Conservation (phyloP, 2,329 filamentous ascomycete genomes). For the Xylaria sp. region DNA sequence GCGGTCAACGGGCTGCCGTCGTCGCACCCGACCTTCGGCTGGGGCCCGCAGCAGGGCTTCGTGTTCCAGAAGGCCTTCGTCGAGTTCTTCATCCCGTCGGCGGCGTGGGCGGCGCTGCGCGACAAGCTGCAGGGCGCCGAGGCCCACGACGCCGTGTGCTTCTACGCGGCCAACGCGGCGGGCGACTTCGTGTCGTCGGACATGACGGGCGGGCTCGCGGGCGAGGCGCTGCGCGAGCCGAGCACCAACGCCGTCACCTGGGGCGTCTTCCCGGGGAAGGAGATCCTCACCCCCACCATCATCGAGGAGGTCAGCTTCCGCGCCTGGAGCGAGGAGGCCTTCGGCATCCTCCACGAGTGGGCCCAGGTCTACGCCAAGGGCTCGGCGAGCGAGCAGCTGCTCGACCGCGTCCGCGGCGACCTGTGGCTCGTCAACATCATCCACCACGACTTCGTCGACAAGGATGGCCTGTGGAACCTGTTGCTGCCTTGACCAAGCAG, state of each 20-base stretch:
- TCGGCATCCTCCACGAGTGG: conserved; percentile 95
- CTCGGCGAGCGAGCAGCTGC: conserved; percentile 69
- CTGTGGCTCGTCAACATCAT: conserved; percentile 91
- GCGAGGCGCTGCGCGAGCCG: conserved; percentile 40
- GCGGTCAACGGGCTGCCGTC: conserved; percentile 85
- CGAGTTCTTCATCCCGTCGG: conserved; percentile 83
- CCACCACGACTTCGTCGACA: conserved; percentile 75
- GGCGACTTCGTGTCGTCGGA: conserved; percentile 81
- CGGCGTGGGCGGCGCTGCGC: conserved; percentile 71
- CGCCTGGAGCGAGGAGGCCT: conserved; percentile 95
- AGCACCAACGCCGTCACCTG: conserved; percentile 94
- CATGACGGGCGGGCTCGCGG: conserved; percentile 41
- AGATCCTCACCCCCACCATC: conserved; percentile 94
- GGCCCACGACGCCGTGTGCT: conserved; percentile 71
- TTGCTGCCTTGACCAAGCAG: conserved; percentile 48
- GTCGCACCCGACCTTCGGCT: conserved; percentile 80
- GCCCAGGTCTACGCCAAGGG: conserved; percentile 80
- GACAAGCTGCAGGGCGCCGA: conserved; percentile 62
- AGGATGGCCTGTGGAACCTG: conserved; percentile 72
- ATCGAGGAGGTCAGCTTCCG: conserved; percentile 94
- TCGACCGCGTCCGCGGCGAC: conserved; percentile 69
- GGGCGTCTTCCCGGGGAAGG: conserved; percentile 93
- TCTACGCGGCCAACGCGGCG: conserved; percentile 79
- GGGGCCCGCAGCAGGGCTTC: conserved; percentile 90
- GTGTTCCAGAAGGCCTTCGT: conserved; percentile 99